Base-by-base conservation (phyloP, 352 stramenopile species). In the Elongisporangium senticosum region DNA sequence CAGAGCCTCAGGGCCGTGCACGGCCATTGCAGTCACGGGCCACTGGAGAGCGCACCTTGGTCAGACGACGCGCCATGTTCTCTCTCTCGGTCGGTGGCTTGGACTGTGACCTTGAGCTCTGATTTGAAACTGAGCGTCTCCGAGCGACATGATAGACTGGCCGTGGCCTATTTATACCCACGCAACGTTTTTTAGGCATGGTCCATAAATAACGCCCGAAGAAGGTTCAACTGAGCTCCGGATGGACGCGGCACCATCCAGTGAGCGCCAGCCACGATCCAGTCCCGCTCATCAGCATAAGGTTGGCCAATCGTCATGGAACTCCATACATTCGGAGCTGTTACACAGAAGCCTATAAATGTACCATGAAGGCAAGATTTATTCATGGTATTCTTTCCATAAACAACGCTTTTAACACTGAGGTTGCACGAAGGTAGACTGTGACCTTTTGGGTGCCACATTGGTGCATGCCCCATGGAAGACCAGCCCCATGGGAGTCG, bases 31-130 rank as follows among this genome's bases (percentile, higher is more conserved):
- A 43, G 33, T 17, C 33, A 33, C 15, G 20, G n/a, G 15, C 26
- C 13, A 50, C 61, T 7, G 13, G 17, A 49, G 17, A 21, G 7
- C 64, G 49, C 55, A 92, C 84, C 72, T 95, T 95, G 48, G 83
- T 92, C 37, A 95, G 63, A 74, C 85, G 81, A 53, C 85, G 79
- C 49, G 85, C 85, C 85, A 95, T 95, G 7, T 17, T 68, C 33
- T 62, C 17, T 62, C 17, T 21, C 21, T 17, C 10, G 48, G 50
- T 48, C 20, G 40, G 17, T 33, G 26, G 7, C 49, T 23, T 61
- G n/a, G n/a, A 4, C 19, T 33, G 28, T 14, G 20, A 14, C 20
- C 49, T 53, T 53, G 49, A 53, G 48, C 22, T 43, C 33, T 43
- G 33, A 43, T 43, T 43, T 43, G 33, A 43, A 43, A 43, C 33